Conservation (phyloP, 1,284 basidiomycete species). For the Flammula alnicola region DNA sequence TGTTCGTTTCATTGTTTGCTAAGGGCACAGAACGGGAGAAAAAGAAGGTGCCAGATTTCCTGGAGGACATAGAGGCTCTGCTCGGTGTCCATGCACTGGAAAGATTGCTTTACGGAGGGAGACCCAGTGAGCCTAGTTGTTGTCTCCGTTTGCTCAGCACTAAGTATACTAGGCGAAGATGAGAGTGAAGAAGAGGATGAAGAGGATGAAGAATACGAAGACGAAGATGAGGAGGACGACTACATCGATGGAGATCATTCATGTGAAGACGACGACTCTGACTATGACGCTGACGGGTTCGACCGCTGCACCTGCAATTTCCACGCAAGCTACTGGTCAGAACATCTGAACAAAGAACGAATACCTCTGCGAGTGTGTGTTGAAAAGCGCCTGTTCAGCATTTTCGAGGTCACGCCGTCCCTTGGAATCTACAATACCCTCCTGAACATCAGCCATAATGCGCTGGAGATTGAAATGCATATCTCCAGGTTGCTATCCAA, state of each 20-base stretch:
- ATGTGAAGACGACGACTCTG: conserved; percentile 32
- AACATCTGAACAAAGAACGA: conserved; percentile 44
- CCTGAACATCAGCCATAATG: conserved; percentile 39
- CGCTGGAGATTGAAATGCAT: conserved; percentile 30
- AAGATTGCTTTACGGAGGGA: conserved; percentile 56
- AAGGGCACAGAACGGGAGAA: conserved; percentile 40
- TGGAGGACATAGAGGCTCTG: conserved; percentile 55
- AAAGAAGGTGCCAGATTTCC: conserved; percentile 50
- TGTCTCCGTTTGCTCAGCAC: neutral
- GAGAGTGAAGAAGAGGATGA: conserved; percentile 16
- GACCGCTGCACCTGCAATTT: conserved; percentile 33
- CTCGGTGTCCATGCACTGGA: conserved; percentile 56
- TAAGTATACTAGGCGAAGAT: conserved; percentile 4
- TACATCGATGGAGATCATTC: conserved; percentile 24
- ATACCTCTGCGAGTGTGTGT: conserved; percentile 47
- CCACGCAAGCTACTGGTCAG: conserved; percentile 57
- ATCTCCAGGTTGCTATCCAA: conserved; percentile 43
- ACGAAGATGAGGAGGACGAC: conserved; percentile 16
- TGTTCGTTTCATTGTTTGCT: conserved; percentile 58
- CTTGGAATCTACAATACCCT: conserved; percentile 49
- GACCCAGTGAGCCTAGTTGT: conserved; percentile 23
- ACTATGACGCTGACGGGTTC: conserved; percentile 31
- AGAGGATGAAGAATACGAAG: conserved; percentile 14
- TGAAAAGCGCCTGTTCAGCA: conserved; percentile 42
- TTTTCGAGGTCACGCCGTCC: conserved; percentile 56